Evolutionary conservation across 139 green algal genomes (phyloP), one percentile per base, ranked within the genome.

Genomic region (Coelastrella sp.): DNA sequence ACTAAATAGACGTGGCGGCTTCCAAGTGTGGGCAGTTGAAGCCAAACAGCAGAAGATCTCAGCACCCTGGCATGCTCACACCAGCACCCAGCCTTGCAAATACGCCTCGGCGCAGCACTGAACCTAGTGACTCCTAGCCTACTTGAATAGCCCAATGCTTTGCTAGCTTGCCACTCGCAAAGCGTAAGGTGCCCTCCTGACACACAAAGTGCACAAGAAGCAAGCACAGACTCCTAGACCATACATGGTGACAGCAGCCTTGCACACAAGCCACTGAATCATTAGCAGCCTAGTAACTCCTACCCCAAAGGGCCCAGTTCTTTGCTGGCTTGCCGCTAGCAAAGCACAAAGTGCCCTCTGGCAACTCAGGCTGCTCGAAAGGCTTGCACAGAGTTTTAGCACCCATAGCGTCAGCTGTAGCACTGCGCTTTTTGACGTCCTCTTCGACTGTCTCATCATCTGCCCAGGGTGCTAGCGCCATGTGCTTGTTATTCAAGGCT

Each of bases 331-430:
- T 98, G 89, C 97, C 98, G 3, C 90, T 96, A 3, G 95, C 93
- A 86, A 99, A 99, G 95, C 98, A 99, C 71, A 95, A 88, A 5
- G 97, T 98, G 76, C 97, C 98, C 61, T 93, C 94, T 10, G 96
- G 95, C 89, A 99, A 91, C 65, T 96, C 92, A 5, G 97, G 97
- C 95, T 99, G 97, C 79, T 98, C 95, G 82, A 99, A 97, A 7
- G 98, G 98, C 80, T 99, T 97, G 94, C 98, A 99, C 16, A 99
- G 94, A 17, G 97, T 98, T 95, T 99, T 99, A 82, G 98, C 98
- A 73, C 98, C 98, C 91, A 97, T 97, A 6, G 96, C 96, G 14
- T 97, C 95, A 13, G 94, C 96, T 3, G 92, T 96, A 3, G 93
- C 96, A 68, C 92, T 97, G 61, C 94, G 92, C 94, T 97, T 98